Percentiles rank a stretch among this genome's conserved stretches.
Evolutionary conservation across 225 moss, liverwort and hornwort genomes (phyloP).

Genomic region (Marchantia paleacea): DNA sequence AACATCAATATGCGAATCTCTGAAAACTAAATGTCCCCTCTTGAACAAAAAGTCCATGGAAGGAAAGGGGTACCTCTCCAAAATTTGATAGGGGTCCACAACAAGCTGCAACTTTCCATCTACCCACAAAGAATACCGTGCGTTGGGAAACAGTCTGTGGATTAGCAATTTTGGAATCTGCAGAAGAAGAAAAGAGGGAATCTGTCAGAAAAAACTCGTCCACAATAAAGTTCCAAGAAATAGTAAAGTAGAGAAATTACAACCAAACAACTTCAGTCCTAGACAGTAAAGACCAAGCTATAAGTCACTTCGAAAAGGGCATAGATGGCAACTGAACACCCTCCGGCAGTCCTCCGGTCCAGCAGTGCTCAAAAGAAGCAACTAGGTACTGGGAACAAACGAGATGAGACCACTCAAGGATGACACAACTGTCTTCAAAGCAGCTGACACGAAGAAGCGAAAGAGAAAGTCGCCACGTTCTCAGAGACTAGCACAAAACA

Average conservation of each 20-base stretch:
- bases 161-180: conserved; percentile 87
- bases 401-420: background rate
- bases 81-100: conserved; percentile 75
- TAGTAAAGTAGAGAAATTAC: background rate
- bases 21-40: background rate
- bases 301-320: background rate
- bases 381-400: background rate
- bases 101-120: conserved; percentile 93
- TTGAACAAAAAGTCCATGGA: background rate
- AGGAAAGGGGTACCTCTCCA: conserved; percentile 55
- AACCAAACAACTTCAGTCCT: background rate
- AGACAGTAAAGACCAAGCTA: background rate
- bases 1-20: background rate
- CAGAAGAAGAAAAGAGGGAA: background rate
- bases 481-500: too few relatives aligned
- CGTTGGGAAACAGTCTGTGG: conserved; percentile 82
- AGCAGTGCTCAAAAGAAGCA: background rate
- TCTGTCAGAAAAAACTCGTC: background rate
- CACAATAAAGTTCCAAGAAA: background rate
- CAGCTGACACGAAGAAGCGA: too few relatives aligned
- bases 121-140: conserved; percentile 82
- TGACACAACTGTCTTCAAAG: background rate
- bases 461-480: too few relatives aligned
- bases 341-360: background rate
- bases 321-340: background rate